phyloP scores from a whole-genome alignment of 345 rosid species.

The Tarenaya hassleriana region DNA sequence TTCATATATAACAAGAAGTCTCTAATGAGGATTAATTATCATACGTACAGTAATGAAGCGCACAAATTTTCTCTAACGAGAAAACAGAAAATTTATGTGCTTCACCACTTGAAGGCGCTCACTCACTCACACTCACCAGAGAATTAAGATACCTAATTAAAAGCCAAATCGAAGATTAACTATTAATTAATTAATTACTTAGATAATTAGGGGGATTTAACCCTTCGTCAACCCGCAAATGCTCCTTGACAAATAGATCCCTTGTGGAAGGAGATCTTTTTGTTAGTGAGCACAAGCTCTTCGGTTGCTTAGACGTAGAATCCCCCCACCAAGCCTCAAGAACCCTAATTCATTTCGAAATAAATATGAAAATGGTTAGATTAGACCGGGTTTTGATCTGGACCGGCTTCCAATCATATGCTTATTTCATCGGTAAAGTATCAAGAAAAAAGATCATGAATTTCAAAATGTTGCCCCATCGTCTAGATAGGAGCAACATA shows the following conservation, averaged over 20 bases:
- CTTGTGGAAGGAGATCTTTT: slow-evolving; percentile 27
- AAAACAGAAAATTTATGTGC: slow-evolving; percentile 33
- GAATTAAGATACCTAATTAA: too few species aligned
- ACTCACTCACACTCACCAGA: slow-evolving; percentile 12
- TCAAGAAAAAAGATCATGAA: slow-evolving; percentile 19
- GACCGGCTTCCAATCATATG: slow-evolving; percentile 10
- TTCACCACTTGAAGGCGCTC: slow-evolving; percentile 23
- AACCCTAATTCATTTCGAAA: neutral
- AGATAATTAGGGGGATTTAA: slow-evolving; percentile 25
- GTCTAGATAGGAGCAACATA: slow-evolving; percentile 23
- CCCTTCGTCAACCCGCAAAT: slow-evolving; percentile 15
- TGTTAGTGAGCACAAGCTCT: slow-evolving; percentile 28
- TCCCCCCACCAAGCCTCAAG: slow-evolving; percentile 22
- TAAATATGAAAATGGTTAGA: neutral
- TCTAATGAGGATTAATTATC: slow-evolving; percentile 19
- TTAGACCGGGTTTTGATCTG: neutral
- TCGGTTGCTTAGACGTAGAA: slow-evolving; percentile 6
- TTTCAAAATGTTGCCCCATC: slow-evolving; percentile 28
- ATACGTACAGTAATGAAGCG: slow-evolving; percentile 23
- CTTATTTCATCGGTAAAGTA: slow-evolving; percentile 1
- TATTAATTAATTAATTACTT: neutral
- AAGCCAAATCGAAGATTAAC: too few species aligned
- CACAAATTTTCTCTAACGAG: slow-evolving; percentile 29
- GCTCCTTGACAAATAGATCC: slow-evolving; percentile 32
- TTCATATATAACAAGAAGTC: slow-evolving; percentile 10